phyloP scores from a whole-genome alignment of 2,329 filamentous ascomycete genomes.

The Penicillium sp. region DNA sequence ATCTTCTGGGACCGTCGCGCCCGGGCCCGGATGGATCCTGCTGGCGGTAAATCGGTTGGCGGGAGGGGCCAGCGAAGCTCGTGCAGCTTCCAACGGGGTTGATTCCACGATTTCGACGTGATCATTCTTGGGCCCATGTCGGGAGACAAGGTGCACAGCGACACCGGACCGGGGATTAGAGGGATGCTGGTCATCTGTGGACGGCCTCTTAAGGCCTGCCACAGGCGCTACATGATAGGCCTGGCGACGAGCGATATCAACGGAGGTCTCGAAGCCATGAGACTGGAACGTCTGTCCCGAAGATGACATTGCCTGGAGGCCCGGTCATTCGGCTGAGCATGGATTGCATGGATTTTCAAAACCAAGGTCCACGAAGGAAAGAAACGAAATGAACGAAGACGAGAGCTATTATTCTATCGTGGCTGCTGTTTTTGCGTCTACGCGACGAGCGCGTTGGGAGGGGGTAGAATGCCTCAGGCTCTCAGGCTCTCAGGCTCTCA shows the following conservation, averaged over 20 bases:
- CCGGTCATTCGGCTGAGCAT: background rate
- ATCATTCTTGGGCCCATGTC: background rate
- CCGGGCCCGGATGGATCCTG: constrained; percentile 31
- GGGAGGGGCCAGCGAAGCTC: constrained; percentile 26
- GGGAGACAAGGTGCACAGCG: no score
- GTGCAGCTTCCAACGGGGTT: constrained; percentile 27
- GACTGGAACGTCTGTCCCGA: constrained; percentile 41
- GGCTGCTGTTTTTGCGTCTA: background rate
- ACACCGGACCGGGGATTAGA: background rate
- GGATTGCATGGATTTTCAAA: no score
- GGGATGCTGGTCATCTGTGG: constrained; percentile 9
- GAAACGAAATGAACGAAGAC: no score
- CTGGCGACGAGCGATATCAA: constrained; percentile 42
- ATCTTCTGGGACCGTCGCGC: constrained; percentile 11
- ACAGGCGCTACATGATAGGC: constrained; percentile 42
- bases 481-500: no score
- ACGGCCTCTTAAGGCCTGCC: constrained; percentile 52
- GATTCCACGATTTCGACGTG: constrained; percentile 11
- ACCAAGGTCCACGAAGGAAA: no score
- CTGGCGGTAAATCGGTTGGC: constrained; percentile 42
- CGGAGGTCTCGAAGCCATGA: constrained; percentile 52
- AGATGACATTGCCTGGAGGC: constrained; percentile 26
- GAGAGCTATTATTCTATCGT: no score
- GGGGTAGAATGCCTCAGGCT: no score
- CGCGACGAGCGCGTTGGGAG: no score